These are phyloP conservation scores for Mycotypha africana DNA, from an alignment of 371 early-diverging fungal genomes.

Conservation along the genomic window DNA sequence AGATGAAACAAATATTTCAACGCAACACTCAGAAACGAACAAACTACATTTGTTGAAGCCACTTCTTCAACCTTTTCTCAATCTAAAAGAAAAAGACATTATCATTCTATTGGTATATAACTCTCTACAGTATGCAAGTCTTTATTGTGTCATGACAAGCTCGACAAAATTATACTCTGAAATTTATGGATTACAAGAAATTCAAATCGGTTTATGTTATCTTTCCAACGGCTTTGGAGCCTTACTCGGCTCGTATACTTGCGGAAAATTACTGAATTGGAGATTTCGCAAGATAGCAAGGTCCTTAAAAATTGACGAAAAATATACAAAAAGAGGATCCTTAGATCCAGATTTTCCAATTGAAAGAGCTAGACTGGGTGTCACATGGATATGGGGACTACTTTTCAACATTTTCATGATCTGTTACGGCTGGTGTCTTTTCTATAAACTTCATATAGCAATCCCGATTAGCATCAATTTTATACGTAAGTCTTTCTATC, in stretches of 20 bases:
- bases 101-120: constrained; percentile 21
- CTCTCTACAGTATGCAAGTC: constrained; percentile 27
- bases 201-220: constrained; percentile 26
- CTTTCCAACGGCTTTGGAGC: constrained; percentile 24
- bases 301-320: constrained; percentile 7
- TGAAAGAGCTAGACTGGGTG: constrained; percentile 29
- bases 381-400: constrained; percentile 29
- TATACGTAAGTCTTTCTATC: constrained; percentile 25
- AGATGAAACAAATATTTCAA: no score
- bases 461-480: constrained; percentile 24
- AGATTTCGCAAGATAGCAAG: constrained; percentile 11
- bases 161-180: constrained; percentile 18
- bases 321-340: constrained; percentile 5
- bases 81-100: constrained; percentile 31
- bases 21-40: no score
- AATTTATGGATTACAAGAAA: constrained; percentile 15
- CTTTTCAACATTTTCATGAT: constrained; percentile 26
- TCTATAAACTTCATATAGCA: constrained; percentile 19
- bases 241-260: constrained; percentile 17
- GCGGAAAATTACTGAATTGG: constrained; percentile 26
- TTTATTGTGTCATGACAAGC: constrained; percentile 28
- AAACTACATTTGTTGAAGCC: no score
- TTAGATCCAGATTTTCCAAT: constrained; percentile 22
- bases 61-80: constrained; percentile 20
- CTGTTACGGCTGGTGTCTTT: constrained; percentile 33